Evolutionary conservation across 1,284 basidiomycete genomes (phyloP).

Genomic region (Cryptococcus depauperatus): DNA sequence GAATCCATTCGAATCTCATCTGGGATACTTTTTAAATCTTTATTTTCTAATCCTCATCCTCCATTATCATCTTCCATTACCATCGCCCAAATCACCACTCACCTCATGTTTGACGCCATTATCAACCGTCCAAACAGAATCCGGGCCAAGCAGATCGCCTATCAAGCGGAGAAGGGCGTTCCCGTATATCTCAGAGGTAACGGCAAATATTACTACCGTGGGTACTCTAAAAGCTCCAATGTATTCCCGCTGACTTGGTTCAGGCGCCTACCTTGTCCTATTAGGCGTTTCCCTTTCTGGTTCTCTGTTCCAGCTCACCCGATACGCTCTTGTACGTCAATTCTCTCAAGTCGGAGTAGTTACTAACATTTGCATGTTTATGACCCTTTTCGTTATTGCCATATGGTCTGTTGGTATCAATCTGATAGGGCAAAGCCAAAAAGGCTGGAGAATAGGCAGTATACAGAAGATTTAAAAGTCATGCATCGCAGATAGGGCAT

Average conservation of each 20-base stretch:
- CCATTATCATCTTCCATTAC: not conserved
- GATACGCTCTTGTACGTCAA: conserved; percentile 40
- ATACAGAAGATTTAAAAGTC: no score
- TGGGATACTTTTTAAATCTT: no score
- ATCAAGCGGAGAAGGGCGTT: conserved; percentile 37
- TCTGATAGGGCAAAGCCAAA: no score
- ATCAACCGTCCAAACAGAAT: conserved; percentile 26
- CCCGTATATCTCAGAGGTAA: conserved; percentile 38
- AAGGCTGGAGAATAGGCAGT: no score
- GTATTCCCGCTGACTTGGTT: not conserved
- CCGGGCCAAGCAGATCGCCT: conserved; percentile 37
- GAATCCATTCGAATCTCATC: no score
- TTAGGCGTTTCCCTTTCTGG: conserved; percentile 34
- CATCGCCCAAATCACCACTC: not conserved
- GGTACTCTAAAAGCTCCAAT: conserved; percentile 15
- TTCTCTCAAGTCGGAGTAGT: no score
- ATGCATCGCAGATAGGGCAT: no score
- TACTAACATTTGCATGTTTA: no score
- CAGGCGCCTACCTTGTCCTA: conserved; percentile 40
- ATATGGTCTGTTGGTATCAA: no score
- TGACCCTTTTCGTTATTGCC: no score
- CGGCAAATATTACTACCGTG: conserved; percentile 40
- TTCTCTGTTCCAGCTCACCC: conserved; percentile 34
- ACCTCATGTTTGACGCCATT: not conserved
- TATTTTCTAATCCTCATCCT: no score